These are phyloP conservation scores for Colletotrichum coccodes DNA, from an alignment of 2,329 filamentous ascomycete genomes.

Conservation along the genomic window DNA sequence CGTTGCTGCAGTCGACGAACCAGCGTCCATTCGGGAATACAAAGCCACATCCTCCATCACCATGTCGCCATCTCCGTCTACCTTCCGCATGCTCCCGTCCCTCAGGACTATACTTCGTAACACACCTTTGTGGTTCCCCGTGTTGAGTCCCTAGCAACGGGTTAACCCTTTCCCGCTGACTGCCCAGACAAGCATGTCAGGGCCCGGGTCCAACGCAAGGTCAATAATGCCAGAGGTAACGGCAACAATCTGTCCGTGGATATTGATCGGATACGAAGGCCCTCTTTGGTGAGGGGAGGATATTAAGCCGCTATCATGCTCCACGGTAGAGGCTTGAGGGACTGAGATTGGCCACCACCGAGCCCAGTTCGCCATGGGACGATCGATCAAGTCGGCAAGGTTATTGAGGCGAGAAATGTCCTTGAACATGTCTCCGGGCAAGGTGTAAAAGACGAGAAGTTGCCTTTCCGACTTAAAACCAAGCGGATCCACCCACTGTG, in stretches of 20 bases:
- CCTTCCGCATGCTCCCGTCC: constrained; percentile 44
- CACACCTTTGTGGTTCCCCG: constrained; percentile 32
- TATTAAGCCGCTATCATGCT: background rate
- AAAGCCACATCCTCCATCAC: constrained; percentile 38
- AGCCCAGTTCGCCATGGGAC: constrained; percentile 28
- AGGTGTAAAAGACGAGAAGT: constrained; percentile 67
- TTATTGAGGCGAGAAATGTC: constrained; percentile 39
- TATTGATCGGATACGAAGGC: constrained; percentile 41
- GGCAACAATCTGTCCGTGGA: constrained; percentile 44
- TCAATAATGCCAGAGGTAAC: constrained; percentile 44
- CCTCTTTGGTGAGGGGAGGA: constrained; percentile 29
- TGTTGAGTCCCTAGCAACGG: constrained; percentile 44
- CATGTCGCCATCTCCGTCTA: constrained; percentile 44
- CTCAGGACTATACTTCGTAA: constrained; percentile 35
- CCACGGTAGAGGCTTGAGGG: background rate
- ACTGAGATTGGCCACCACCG: constrained; percentile 35
- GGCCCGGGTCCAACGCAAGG: constrained; percentile 44
- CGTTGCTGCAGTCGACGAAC: background rate
- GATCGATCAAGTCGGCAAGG: constrained; percentile 20
- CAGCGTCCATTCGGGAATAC: background rate
- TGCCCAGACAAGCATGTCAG: constrained; percentile 47
- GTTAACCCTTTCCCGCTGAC: constrained; percentile 47
- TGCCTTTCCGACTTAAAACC: constrained; percentile 39
- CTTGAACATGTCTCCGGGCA: constrained; percentile 67
- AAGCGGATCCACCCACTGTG: background rate